These are phyloP conservation scores for Kewa caespitosa DNA, from an alignment of 179 eudicot genomes.

Conservation along the genomic window DNA sequence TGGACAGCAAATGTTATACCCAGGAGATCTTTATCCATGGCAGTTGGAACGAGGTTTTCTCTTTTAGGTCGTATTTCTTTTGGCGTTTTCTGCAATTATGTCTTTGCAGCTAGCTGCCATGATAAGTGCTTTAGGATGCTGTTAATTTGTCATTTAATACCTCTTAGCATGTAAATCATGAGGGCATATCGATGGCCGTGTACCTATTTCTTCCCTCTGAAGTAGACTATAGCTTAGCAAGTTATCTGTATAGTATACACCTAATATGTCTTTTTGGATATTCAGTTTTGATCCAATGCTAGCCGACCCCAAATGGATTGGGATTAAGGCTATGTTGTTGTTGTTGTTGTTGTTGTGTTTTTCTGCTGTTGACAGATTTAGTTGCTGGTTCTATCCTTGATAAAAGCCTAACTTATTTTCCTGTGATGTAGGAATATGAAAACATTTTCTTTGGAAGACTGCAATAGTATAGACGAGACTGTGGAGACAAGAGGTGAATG, in stretches of 20 bases:
- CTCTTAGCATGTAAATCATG: background rate
- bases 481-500: conserved; percentile 55
- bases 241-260: background rate
- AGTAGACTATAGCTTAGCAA: background rate
- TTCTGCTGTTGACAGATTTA: background rate
- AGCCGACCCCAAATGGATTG: no score
- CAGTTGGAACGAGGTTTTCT: background rate
- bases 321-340: no score
- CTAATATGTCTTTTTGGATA: background rate
- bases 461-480: conserved; percentile 46
- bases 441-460: conserved; percentile 65
- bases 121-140: background rate
- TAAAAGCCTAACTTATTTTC: conserved; percentile 20
- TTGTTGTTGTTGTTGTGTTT: no score
- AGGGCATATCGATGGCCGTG: background rate
- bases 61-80: background rate
- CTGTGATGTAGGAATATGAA: conserved; percentile 45
- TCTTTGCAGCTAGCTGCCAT: background rate
- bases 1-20: background rate
- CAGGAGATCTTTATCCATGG: background rate
- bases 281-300: no score
- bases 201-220: background rate
- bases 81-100: background rate
- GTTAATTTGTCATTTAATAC: background rate
- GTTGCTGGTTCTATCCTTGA: conserved; percentile 1